Percentiles rank a stretch among this genome's conserved stretches.
Evolutionary conservation across 352 stramenopile genomes (phyloP).

Genomic region (Aphanomyces invadans): DNA sequence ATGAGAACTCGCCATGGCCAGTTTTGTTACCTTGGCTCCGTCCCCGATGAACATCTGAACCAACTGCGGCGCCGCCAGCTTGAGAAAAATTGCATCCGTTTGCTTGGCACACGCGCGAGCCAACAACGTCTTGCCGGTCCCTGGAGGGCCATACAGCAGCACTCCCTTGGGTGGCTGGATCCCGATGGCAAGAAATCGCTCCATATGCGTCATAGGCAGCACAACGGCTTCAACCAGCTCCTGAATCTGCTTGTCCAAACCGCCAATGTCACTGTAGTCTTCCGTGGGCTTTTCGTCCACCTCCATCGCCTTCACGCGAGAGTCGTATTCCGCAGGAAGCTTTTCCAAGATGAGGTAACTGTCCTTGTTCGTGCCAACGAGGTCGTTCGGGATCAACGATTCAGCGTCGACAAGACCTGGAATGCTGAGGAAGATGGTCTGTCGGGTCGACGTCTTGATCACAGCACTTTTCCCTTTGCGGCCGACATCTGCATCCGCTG

Average conservation of each 20-base stretch:
- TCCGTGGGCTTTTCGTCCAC: constrained; percentile 91
- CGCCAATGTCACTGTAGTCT: constrained; percentile 94
- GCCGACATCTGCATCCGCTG: constrained; percentile 87
- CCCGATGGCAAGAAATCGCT: constrained; percentile 96
- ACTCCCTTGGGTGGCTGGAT: constrained; percentile 96
- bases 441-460: constrained; percentile 97
- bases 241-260: constrained; percentile 98
- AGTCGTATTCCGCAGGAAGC: constrained; percentile 97
- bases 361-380: constrained; percentile 99
- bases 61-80: constrained; percentile 96
- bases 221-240: constrained; percentile 98
- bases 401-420: constrained; percentile 95
- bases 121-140: constrained; percentile 97
- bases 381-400: constrained; percentile 93
- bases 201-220: constrained; percentile 97
- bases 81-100: constrained; percentile 98
- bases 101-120: constrained; percentile 98
- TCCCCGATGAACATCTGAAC: constrained; percentile 99
- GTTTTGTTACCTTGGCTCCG: constrained; percentile 73
- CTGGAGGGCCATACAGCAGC: constrained; percentile 93
- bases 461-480: constrained; percentile 91
- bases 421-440: constrained; percentile 98
- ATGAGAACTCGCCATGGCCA: constrained; percentile 5
- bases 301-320: constrained; percentile 97
- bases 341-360: constrained; percentile 99